These are phyloP conservation scores for Trametes punicea DNA, from an alignment of 768 basidiomycete species.

Conservation along the genomic window DNA sequence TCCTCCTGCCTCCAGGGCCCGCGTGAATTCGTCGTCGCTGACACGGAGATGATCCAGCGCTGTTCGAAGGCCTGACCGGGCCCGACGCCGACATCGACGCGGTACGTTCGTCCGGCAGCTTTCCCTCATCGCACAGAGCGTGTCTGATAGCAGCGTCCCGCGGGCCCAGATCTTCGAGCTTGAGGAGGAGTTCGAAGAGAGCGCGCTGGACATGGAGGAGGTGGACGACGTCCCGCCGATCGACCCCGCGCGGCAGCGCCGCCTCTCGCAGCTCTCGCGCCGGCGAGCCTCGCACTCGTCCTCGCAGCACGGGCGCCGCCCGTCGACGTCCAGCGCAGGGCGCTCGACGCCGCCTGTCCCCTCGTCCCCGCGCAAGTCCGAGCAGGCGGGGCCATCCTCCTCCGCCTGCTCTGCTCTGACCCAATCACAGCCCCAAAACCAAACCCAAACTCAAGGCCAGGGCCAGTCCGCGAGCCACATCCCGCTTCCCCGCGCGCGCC, in stretches of 20 bases:
- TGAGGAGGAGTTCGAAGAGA: conserved; percentile 60
- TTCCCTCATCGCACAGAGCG: background rate
- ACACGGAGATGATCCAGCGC: conserved; percentile 43
- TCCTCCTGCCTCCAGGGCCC: conserved; percentile 1
- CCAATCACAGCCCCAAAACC: conserved; percentile 1
- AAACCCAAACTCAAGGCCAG: background rate
- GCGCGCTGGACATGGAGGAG: conserved; percentile 54
- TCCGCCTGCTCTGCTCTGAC: background rate
- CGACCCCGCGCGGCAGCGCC: conserved; percentile 29
- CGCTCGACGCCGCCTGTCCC: conserved; percentile 5
- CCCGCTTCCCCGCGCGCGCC: conserved; percentile 34
- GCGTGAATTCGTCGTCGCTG: too few relatives aligned
- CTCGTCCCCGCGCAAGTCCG: conserved; percentile 2
- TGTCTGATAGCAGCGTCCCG: background rate
- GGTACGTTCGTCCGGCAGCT: conserved; percentile 48
- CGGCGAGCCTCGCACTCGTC: conserved; percentile 13
- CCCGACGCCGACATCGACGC: conserved; percentile 70
- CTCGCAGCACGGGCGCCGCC: conserved; percentile 1
- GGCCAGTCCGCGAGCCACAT: conserved; percentile 15
- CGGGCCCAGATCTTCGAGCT: conserved; percentile 68
- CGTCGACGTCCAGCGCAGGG: background rate
- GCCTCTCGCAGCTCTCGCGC: conserved; percentile 28
- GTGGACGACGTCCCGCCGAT: conserved; percentile 24
- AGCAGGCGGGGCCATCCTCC: background rate
- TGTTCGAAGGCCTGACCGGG: conserved; percentile 79